Evolutionary conservation across 257 asterid species (phyloP), one percentile per base, ranked within the genome.

Genomic region (Solanum microdontum): DNA sequence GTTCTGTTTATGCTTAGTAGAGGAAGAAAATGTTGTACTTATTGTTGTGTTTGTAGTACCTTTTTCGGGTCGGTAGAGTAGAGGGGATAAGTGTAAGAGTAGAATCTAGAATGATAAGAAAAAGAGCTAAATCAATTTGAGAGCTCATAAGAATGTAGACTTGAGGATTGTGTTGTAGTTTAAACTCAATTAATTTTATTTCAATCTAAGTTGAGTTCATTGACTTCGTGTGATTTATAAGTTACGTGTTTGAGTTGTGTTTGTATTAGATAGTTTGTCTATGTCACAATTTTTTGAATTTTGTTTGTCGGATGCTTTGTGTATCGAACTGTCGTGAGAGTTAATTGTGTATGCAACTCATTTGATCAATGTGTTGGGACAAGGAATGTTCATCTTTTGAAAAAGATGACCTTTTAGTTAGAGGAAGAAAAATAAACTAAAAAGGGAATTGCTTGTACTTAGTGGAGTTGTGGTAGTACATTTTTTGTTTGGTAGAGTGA

Each of bases 1-100:
- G 99, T 62, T 93, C 98, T 26, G 99, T 96, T 84, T 94, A 94
- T 89, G 98, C 99, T 30, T 97, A 93, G 90, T 3, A 69, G 17
- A 10, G 21, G 19, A 19, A 55, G 64, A 55, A 0, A 55, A 55
- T 55, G 64, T 55, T 55, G 64, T 55, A 55, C 64, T 55, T 55
- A 55, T 19, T 55, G 64, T 55, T 55, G 64, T 55, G 24, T 19
- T 55, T 55, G 64, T 55, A 19, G 64, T 55, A 55, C 64, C 11
- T 55, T 55, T 55, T 55, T 19, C 1, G 11, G 64, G 64, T 55
- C 3, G 64, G 64, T 66, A 24, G 73, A 66, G 14, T 62, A 66
- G 33, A 66, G 40, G 14, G 32, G 48, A 19, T 84, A 9, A 45
- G 68, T 45, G 33, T 8, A 85, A 51, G 12, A 28, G 36, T 68